Evolutionary conservation across 441 rosid genomes (phyloP).

Genomic region (Gossypium gossypioides): DNA sequence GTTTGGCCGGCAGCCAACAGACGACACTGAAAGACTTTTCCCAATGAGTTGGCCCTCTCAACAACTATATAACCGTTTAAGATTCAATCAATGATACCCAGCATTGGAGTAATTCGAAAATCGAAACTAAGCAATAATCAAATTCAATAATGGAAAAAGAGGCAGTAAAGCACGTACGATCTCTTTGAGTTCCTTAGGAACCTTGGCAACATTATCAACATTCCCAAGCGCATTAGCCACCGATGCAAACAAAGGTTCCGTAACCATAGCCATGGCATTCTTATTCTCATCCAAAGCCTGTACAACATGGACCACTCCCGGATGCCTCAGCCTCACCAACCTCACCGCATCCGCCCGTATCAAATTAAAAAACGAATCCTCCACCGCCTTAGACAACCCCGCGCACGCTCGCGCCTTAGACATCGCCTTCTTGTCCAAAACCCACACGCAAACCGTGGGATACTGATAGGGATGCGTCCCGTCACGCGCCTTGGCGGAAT

Average conservation of each 20-base stretch:
- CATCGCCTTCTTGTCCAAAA: conserved; percentile 67
- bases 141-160: neutral
- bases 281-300: conserved; percentile 93
- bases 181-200: conserved; percentile 70
- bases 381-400: conserved; percentile 64
- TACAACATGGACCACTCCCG: conserved; percentile 87
- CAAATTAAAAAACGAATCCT: conserved; percentile 68
- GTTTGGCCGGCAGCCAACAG: too few relatives aligned
- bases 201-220: conserved; percentile 57
- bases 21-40: too few relatives aligned
- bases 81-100: neutral
- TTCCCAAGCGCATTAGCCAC: conserved; percentile 76
- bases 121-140: neutral
- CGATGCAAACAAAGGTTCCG: conserved; percentile 81
- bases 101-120: conserved; percentile 2
- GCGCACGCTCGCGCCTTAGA: conserved; percentile 64
- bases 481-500: conserved; percentile 75
- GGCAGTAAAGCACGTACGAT: conserved; percentile 36
- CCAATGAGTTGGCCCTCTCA: too few relatives aligned
- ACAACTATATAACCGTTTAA: neutral
- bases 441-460: conserved; percentile 81
- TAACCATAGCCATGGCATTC: conserved; percentile 93
- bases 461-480: conserved; percentile 67
- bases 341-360: conserved; percentile 68
- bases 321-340: conserved; percentile 76